Evolutionary conservation across 2,329 filamentous ascomycete genomes (phyloP).

Genomic region (Mycocentrospora acerina): DNA sequence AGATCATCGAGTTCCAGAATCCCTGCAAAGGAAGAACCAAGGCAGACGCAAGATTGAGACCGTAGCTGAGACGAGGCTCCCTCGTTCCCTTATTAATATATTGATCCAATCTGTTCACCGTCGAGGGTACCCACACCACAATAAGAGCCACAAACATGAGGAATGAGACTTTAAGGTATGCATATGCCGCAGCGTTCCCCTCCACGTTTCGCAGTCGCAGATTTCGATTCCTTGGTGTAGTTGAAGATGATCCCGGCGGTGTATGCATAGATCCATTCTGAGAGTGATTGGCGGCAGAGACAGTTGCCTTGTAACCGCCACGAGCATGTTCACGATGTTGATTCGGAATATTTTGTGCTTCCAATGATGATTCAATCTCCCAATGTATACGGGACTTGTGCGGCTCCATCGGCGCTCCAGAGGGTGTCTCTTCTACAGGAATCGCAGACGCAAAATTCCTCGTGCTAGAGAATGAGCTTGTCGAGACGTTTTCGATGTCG

Average conservation of each 20-base stretch:
- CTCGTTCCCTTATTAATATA: no score
- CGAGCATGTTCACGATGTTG: background rate
- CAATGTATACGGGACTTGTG: background rate
- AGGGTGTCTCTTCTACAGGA: background rate
- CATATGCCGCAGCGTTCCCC: conserved; percentile 61
- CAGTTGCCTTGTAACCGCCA: conserved; percentile 9
- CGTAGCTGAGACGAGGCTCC: conserved; percentile 52
- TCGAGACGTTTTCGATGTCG: conserved; percentile 20
- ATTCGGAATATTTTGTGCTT: conserved; percentile 3
- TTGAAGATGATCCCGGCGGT: conserved; percentile 1
- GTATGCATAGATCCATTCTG: background rate
- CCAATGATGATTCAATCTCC: conserved; percentile 1
- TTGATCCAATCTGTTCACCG: conserved; percentile 65
- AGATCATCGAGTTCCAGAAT: conserved; percentile 82
- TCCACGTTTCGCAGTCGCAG: conserved; percentile 5
- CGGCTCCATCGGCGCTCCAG: background rate
- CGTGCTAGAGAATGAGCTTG: conserved; percentile 34
- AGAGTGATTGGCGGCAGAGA: conserved; percentile 5
- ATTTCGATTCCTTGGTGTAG: background rate
- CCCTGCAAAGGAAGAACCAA: conserved; percentile 79
- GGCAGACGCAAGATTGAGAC: conserved; percentile 69
- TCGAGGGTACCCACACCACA: conserved; percentile 76
- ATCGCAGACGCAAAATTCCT: conserved; percentile 5
- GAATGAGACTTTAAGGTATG: conserved; percentile 69
- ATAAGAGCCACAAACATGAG: conserved; percentile 72